Conservation (phyloP, 805 yeast species). For the Starmerella apis region DNA sequence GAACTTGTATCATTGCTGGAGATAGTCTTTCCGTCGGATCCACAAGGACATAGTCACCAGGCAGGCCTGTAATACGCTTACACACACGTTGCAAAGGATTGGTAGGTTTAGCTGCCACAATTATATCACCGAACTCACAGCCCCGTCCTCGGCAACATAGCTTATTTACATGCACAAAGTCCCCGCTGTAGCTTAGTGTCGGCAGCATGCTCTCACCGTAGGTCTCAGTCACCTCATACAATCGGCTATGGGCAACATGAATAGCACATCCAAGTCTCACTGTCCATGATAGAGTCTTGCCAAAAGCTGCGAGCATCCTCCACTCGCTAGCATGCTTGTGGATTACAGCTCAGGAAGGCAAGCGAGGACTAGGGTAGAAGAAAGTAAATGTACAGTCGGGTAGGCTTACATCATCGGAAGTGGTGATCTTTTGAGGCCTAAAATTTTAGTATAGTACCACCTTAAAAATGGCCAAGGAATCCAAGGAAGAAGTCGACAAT, state of each 20-base stretch:
- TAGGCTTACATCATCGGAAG: constrained; percentile 7
- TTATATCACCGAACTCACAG: constrained; percentile 71
- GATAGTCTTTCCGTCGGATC: constrained; percentile 53
- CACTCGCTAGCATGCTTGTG: neutral
- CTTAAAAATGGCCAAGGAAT: constrained; percentile 19
- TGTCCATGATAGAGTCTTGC: constrained; percentile 28
- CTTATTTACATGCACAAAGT: constrained; percentile 70
- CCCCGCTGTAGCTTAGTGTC: constrained; percentile 61
- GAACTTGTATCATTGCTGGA: constrained; percentile 53
- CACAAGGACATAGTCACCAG: constrained; percentile 72
- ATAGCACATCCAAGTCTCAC: constrained; percentile 32
- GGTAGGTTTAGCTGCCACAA: constrained; percentile 83
- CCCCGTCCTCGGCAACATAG: constrained; percentile 50
- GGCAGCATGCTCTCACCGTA: constrained; percentile 95
- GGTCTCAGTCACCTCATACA: constrained; percentile 70
- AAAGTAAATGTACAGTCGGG: neutral
- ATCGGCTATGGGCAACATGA: constrained; percentile 57
- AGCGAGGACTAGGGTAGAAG: neutral
- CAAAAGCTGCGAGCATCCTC: constrained; percentile 10
- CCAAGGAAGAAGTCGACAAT: constrained; percentile 40
- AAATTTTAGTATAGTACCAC: constrained; percentile 1
- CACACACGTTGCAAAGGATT: constrained; percentile 79
- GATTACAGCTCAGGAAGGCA: too few relatives aligned
- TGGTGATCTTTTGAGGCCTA: neutral
- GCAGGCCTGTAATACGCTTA: constrained; percentile 90